These are phyloP conservation scores for Fusarium piperis DNA, from an alignment of 2,329 filamentous ascomycete species.

Conservation along the genomic window DNA sequence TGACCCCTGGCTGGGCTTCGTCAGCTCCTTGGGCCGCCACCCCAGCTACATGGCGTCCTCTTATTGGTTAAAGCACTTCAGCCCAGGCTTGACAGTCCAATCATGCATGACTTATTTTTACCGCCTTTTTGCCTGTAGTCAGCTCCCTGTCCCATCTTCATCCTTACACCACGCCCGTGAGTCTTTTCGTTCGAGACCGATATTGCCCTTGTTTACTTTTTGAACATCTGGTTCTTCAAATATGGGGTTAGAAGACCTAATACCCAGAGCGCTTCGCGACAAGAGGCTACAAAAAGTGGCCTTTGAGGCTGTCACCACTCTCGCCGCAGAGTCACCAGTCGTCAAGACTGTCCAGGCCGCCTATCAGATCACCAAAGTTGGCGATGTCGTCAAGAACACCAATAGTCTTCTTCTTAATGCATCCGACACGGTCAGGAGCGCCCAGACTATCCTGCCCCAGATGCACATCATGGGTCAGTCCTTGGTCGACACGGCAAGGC, in stretches of 20 bases:
- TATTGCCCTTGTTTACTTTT: neutral
- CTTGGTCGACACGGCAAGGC: slow-evolving; percentile 45
- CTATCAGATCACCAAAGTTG: slow-evolving; percentile 38
- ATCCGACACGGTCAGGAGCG: slow-evolving; percentile 33
- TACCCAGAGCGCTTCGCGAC: slow-evolving; percentile 23
- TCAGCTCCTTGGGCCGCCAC: neutral
- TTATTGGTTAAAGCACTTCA: neutral
- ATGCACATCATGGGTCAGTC: slow-evolving; percentile 50
- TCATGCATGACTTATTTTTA: neutral
- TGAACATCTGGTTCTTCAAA: neutral
- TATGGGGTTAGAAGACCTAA: slow-evolving; percentile 26
- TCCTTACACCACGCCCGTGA: neutral
- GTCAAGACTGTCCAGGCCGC: slow-evolving; percentile 41
- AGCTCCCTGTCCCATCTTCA: neutral
- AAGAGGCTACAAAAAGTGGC: slow-evolving; percentile 22
- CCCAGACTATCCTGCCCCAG: slow-evolving; percentile 42
- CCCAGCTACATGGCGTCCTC: neutral
- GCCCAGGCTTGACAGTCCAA: neutral
- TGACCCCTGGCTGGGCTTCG: neutral
- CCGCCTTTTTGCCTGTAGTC: neutral
- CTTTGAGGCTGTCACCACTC: slow-evolving; percentile 25
- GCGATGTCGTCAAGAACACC: slow-evolving; percentile 37
- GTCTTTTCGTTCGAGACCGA: neutral
- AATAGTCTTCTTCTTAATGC: slow-evolving; percentile 36
- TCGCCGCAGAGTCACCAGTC: slow-evolving; percentile 24